phyloP scores from a whole-genome alignment of 2,329 filamentous ascomycete species.

The Leptographium flavum region DNA sequence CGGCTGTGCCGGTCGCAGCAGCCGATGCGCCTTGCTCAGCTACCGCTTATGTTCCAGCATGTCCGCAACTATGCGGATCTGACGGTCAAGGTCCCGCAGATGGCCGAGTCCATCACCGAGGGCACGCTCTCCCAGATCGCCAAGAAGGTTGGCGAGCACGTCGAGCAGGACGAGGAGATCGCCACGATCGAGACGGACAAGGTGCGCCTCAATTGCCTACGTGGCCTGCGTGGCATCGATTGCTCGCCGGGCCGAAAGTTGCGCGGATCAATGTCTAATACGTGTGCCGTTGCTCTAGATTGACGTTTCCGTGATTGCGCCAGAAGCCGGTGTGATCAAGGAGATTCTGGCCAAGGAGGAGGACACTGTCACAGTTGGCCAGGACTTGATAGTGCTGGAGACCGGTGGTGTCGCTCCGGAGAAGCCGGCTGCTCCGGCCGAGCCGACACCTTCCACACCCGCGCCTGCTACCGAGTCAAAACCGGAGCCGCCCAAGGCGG shows the following conservation, averaged over 20 bases:
- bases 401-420: slow-evolving; percentile 50
- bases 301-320: slow-evolving; percentile 90
- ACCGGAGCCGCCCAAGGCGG: slow-evolving; percentile 22
- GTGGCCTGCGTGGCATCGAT: neutral
- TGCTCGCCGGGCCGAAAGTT: neutral
- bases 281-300: slow-evolving; percentile 42
- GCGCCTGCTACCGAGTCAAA: slow-evolving; percentile 27
- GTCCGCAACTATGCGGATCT: slow-evolving; percentile 60
- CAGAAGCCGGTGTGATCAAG: slow-evolving; percentile 79
- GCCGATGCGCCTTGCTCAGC: slow-evolving; percentile 28
- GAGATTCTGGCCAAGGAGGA: slow-evolving; percentile 87
- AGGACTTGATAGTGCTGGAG: slow-evolving; percentile 79
- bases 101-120: slow-evolving; percentile 98
- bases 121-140: slow-evolving; percentile 92
- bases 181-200: slow-evolving; percentile 99
- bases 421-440: slow-evolving; percentile 3
- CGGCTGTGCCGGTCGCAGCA: slow-evolving; percentile 21
- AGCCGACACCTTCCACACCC: slow-evolving; percentile 9
- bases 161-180: slow-evolving; percentile 93
- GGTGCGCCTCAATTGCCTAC: slow-evolving; percentile 30
- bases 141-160: slow-evolving; percentile 83
- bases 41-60: slow-evolving; percentile 39
- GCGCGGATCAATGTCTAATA: neutral
- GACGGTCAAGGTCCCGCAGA: slow-evolving; percentile 85
- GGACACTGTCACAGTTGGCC: slow-evolving; percentile 87